These are phyloP conservation scores for Clitoria ternatea DNA, from an alignment of 306 rosid species.

Conservation along the genomic window DNA sequence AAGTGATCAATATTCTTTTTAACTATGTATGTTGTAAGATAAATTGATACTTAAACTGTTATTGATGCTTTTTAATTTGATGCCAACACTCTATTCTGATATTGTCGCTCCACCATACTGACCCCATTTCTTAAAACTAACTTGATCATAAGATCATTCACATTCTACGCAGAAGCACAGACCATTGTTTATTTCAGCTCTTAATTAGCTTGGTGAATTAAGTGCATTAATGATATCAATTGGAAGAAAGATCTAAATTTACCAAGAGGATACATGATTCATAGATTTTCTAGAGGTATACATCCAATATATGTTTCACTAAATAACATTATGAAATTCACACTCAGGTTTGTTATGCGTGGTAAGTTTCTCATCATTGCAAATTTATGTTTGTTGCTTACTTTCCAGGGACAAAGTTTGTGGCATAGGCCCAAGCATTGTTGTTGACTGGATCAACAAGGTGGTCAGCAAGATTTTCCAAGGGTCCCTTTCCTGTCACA, in stretches of 20 bases:
- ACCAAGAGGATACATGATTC: background rate
- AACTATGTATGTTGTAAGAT: too few relatives aligned
- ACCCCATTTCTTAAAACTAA: too few relatives aligned
- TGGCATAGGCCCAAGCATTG: conserved; percentile 24
- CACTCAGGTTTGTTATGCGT: background rate
- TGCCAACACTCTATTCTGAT: too few relatives aligned
- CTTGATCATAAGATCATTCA: too few relatives aligned
- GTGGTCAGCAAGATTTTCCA: conserved; percentile 1
- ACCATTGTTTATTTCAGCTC: too few relatives aligned
- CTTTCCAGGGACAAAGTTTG: conserved; percentile 17
- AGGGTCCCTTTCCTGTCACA: conserved; percentile 3
- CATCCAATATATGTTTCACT: background rate
- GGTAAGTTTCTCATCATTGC: too few relatives aligned
- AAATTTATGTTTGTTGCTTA: background rate
- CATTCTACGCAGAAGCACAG: too few relatives aligned
- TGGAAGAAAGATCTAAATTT: background rate
- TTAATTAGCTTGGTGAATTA: too few relatives aligned
- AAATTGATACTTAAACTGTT: too few relatives aligned
- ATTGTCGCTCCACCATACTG: too few relatives aligned
- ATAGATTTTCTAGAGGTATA: background rate
- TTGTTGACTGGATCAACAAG: conserved; percentile 3
- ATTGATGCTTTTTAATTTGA: too few relatives aligned
- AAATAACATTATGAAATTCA: background rate
- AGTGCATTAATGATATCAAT: background rate
- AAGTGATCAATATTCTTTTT: too few relatives aligned